These are phyloP conservation scores for Corylus avellana DNA, from an alignment of 306 rosid genomes.

Conservation along the genomic window DNA sequence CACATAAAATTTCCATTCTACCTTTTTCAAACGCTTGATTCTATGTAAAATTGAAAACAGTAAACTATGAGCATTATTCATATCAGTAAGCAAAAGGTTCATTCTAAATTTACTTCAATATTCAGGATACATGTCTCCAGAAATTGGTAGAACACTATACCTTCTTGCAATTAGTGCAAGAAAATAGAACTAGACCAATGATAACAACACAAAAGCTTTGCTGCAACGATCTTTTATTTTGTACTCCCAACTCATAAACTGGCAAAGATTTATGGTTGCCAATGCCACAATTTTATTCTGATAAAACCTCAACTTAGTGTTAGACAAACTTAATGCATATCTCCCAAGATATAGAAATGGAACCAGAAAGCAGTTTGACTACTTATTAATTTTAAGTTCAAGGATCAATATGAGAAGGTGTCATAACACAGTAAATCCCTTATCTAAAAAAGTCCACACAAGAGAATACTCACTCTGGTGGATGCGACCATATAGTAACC, in stretches of 20 bases:
- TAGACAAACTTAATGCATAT: not conserved
- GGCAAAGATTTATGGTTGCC: not conserved
- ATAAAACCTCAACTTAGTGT: not conserved
- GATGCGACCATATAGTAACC: conserved; percentile 68
- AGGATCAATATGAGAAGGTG: not conserved
- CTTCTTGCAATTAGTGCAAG: not conserved
- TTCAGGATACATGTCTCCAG: not conserved
- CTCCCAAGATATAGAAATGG: not conserved
- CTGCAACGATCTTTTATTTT: no score
- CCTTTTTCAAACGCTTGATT: not conserved
- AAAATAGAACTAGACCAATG: not conserved
- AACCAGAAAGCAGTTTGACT: not conserved
- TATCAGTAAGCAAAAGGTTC: not conserved
- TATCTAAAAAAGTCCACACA: not conserved
- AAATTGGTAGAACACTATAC: not conserved
- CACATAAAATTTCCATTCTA: not conserved
- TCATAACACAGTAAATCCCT: not conserved
- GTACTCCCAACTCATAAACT: not conserved
- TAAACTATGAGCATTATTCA: no score
- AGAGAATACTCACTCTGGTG: conserved; percentile 60
- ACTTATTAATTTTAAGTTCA: not conserved
- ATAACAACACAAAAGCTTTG: not conserved
- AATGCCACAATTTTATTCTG: not conserved
- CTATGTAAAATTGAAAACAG: not conserved
- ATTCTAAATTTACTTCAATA: not conserved